Evolutionary conservation across 805 yeast genomes (phyloP).

Genomic region (Saccharomyces paradoxus): DNA sequence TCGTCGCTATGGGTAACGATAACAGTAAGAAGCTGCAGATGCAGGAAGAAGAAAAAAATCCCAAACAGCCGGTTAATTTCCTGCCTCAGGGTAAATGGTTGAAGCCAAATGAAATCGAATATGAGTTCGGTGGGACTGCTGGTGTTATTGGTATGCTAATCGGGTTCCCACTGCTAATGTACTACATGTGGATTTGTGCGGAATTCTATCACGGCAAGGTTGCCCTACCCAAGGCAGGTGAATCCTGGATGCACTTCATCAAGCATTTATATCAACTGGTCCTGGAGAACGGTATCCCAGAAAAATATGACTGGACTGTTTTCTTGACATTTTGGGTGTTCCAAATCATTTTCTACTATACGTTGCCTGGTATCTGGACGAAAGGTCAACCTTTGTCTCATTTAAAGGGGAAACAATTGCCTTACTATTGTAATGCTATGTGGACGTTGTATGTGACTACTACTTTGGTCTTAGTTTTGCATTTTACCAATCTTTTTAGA

Average conservation of each 20-base stretch:
- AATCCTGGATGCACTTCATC: constrained; percentile 43
- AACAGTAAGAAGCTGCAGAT: neutral
- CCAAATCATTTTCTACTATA: constrained; percentile 70
- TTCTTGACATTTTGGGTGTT: constrained; percentile 61
- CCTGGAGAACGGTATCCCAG: constrained; percentile 49
- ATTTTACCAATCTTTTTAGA: constrained; percentile 66
- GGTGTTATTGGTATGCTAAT: constrained; percentile 89
- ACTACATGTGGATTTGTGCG: constrained; percentile 92
- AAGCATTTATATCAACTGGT: constrained; percentile 39
- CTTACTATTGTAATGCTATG: constrained; percentile 90
- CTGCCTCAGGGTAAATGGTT: constrained; percentile 34
- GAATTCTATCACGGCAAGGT: constrained; percentile 66
- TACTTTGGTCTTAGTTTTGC: constrained; percentile 50
- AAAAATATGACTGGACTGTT: constrained; percentile 53
- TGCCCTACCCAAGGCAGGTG: constrained; percentile 62
- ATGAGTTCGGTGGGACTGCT: constrained; percentile 87
- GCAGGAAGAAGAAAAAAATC: neutral
- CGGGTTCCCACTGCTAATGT: constrained; percentile 90
- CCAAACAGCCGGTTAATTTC: constrained; percentile 11
- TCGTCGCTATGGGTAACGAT: neutral
- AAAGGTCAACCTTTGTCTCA: constrained; percentile 90
- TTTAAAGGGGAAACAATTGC: constrained; percentile 68
- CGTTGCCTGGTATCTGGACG: constrained; percentile 89
- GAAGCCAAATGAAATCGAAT: constrained; percentile 51
- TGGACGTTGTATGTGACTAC: constrained; percentile 70